A percentile compares a stretch with the other conserved stretches of the same genome.
phyloP scores from a whole-genome alignment of 768 basidiomycete genomes.

The Serendipita sp. region DNA sequence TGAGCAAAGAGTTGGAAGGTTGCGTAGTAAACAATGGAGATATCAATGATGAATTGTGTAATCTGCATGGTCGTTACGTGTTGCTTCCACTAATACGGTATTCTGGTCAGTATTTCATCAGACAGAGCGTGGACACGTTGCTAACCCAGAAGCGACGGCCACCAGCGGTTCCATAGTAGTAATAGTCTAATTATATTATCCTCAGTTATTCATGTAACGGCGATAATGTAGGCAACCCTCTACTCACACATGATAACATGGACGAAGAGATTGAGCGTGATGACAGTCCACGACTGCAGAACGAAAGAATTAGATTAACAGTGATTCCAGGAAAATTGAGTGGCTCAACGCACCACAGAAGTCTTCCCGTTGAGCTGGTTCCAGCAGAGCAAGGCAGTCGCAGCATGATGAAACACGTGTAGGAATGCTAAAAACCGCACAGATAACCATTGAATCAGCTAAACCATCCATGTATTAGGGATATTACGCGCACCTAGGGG shows the following conservation, averaged over 20 bases:
- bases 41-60: constrained; percentile 84
- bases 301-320: neutral
- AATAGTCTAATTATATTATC: constrained; percentile 57
- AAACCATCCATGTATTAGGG: neutral
- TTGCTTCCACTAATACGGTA: constrained; percentile 76
- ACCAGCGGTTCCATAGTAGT: constrained; percentile 96
- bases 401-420: constrained; percentile 98
- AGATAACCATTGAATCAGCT: neutral
- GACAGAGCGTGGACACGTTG: neutral
- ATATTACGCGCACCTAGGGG: constrained; percentile 53
- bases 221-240: neutral
- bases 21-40: constrained; percentile 84
- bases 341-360: constrained; percentile 53
- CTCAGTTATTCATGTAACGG: constrained; percentile 6
- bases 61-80: constrained; percentile 97
- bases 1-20: constrained; percentile 40
- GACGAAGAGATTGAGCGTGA: constrained; percentile 75
- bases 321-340: constrained; percentile 8
- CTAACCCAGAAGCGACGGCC: constrained; percentile 91
- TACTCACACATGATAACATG: constrained; percentile 94
- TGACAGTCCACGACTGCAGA: constrained; percentile 85
- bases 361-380: constrained; percentile 90
- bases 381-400: constrained; percentile 89
- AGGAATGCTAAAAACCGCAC: constrained; percentile 56
- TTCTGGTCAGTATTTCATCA: constrained; percentile 8